Evolutionary conservation across 768 basidiomycete genomes (phyloP), one percentile per base, ranked within the genome.

Genomic region (Lactarius indigo): DNA sequence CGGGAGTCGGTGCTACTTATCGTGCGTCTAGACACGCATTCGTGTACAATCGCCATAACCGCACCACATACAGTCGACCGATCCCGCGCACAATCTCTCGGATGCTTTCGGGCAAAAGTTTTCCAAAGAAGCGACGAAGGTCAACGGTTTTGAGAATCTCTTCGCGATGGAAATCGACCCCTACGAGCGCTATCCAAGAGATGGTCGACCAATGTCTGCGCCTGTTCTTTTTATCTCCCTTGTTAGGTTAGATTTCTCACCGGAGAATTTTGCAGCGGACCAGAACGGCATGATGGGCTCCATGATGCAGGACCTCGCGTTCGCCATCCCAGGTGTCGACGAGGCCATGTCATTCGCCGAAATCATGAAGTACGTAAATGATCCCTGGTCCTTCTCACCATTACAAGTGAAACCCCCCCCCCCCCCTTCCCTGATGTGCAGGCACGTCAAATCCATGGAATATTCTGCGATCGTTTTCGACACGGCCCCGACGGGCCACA

Each of bases 401-500:
- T 15, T 64, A 33, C 17, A 26, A 56, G 26, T 8, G 44, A 54
- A 7, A 35, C n/a, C n/a, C n/a, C n/a, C n/a, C n/a, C n/a, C n/a
- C n/a, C 35, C 35, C 35, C 1, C 35, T 4, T 37, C 35, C 35
- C 12, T 37, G 12, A 37, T 37, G 35, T 37, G 6, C 72, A 98
- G 96, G 76, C 96, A 99, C 77, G 97, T 99, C 78, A 98, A 99
- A 79, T 98, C 96, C 23, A 98, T 99, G 96, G 89, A 98, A 78
- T 99, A 96, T 82, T 96, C 94, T n/a, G 96, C 97, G 66, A 98
- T 99, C 75, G 96, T 99, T 41, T 99, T 99, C 75, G 97, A 99
- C 75, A 99, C 97, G 1, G 97, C 97, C 41, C 97, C 97, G 2
- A 99, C 97, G 3, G 97, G 97, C 1, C 97, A 99, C 78, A 99